Evolutionary conservation across 768 basidiomycete species (phyloP), one percentile per base, ranked within the genome.

Genomic region (Terana coerulea): DNA sequence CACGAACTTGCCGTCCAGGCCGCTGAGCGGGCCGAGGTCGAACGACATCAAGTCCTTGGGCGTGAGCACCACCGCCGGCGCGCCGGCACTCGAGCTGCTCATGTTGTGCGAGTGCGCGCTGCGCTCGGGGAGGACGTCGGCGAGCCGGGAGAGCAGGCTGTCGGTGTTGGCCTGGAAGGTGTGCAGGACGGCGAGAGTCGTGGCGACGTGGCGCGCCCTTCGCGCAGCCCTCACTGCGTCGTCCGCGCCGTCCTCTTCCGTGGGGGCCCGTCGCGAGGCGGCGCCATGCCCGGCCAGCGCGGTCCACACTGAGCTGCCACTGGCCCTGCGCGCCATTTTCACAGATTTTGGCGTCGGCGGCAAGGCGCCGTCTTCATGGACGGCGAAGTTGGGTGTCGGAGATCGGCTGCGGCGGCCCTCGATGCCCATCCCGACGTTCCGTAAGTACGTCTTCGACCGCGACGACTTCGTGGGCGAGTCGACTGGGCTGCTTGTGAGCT

Each of bases 21-120:
- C 69, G 60, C 89, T 92, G 52, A 89, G 67, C 6, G 88, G 83
- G 1, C 88, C 84, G 0, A 92, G 75, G 62, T 87, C 87, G 41
- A 92, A 83, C 12, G 79, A 71, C 10, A 80, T 48, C 7, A 91
- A 70, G 53, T 89, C 86, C 58, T 75, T 80, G 10, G 87, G 79
- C 1, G 77, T 73, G 15, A 91, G 65, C 10, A 82, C 68, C 36
- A 77, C 64, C 28, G 54, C 63, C 17, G 60, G 62, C 30, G 54
- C 43, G 11, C 46, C 53, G 9, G 42, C 31, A 24, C 26, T 39
- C 49, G 12, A 34, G 21, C 26, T 15, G 30, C 7, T 39, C 36
- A 39, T 24, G n/a, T 50, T 25, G 22, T 54, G 53, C 76, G 58
- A 86, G 77, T 26, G 83, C 76, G 56, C 86, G 79, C 65, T 87